Evolutionary conservation across 2,329 filamentous ascomycete genomes (phyloP).

Genomic region (Phialophora expanda): DNA sequence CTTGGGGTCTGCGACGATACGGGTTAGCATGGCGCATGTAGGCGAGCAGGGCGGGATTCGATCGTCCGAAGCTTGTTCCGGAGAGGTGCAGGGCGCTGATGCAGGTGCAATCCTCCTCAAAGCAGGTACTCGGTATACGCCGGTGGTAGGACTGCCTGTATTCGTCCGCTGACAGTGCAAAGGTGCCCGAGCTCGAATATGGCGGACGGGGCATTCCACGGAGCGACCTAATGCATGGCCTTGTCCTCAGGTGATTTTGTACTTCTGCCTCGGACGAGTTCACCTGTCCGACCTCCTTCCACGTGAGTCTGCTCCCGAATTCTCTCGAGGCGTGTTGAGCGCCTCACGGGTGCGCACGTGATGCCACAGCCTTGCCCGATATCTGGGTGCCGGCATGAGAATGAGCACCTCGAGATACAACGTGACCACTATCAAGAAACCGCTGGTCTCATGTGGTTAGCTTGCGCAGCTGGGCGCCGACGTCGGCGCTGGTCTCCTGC

Average conservation of each 20-base stretch:
- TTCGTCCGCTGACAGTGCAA: not conserved
- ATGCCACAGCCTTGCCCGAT: slow-evolving; percentile 9
- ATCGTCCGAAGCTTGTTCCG: slow-evolving; percentile 1
- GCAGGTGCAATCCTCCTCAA: slow-evolving; percentile 23
- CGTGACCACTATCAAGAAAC: not conserved
- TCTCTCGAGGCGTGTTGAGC: not conserved
- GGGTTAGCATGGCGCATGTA: slow-evolving; percentile 3
- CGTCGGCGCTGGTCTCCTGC: not conserved
- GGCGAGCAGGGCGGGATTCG: not conserved
- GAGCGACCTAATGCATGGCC: not conserved
- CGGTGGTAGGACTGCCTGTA: not conserved
- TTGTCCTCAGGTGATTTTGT: not conserved
- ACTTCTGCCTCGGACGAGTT: not conserved
- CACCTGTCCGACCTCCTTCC: not conserved
- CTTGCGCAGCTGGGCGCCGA: not conserved
- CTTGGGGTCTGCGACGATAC: not conserved
- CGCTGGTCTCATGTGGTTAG: not conserved
- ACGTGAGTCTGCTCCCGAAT: not conserved
- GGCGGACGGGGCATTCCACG: not conserved
- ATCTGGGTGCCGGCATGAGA: not conserved
- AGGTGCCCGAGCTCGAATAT: not conserved
- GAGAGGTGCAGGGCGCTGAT: slow-evolving; percentile 17
- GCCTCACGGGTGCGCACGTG: not conserved
- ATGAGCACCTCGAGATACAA: not conserved
- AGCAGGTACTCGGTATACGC: slow-evolving; percentile 25